phyloP scores from a whole-genome alignment of 1,284 basidiomycete genomes.

The Boletus coffeatus region DNA sequence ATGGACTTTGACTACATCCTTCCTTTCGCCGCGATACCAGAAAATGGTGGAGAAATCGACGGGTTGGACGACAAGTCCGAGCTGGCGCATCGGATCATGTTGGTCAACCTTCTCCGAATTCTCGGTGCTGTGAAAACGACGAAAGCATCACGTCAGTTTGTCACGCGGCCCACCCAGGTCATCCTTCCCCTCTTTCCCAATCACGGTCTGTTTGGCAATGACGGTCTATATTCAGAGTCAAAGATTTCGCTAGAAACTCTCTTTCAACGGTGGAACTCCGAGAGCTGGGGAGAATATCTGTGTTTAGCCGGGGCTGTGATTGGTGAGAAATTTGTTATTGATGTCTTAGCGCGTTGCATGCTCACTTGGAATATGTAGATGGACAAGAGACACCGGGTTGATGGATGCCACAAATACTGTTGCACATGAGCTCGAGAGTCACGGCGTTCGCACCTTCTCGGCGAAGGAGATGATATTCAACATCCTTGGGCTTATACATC shows the following conservation, averaged over 20 bases:
- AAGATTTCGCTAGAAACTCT: slow-evolving; percentile 98
- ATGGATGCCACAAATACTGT: slow-evolving; percentile 97
- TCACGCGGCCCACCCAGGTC: slow-evolving; percentile 97
- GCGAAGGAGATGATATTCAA: slow-evolving; percentile 99
- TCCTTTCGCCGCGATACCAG: slow-evolving; percentile 97
- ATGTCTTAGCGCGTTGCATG: not conserved
- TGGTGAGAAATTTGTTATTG: slow-evolving; percentile 42
- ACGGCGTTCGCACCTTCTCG: slow-evolving; percentile 96
- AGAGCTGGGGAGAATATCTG: slow-evolving; percentile 99
- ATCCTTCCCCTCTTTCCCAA: slow-evolving; percentile 97
- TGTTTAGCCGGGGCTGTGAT: slow-evolving; percentile 98
- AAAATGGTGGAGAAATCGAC: slow-evolving; percentile 98
- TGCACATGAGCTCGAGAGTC: slow-evolving; percentile 89
- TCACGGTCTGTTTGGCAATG: slow-evolving; percentile 96
- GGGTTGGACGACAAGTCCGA: slow-evolving; percentile 96
- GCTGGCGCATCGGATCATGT: slow-evolving; percentile 96
- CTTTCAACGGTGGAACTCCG: slow-evolving; percentile 95
- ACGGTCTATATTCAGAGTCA: slow-evolving; percentile 97
- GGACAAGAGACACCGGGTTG: slow-evolving; percentile 97
- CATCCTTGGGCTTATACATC: slow-evolving; percentile 97
- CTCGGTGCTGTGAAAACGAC: slow-evolving; percentile 97
- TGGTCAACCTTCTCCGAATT: slow-evolving; percentile 61
- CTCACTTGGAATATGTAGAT: slow-evolving; percentile 41
- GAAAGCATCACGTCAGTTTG: slow-evolving; percentile 94
- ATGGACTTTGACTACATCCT: slow-evolving; percentile 94